phyloP scores from a whole-genome alignment of 305 asterid species.

The Andrographis paniculata region DNA sequence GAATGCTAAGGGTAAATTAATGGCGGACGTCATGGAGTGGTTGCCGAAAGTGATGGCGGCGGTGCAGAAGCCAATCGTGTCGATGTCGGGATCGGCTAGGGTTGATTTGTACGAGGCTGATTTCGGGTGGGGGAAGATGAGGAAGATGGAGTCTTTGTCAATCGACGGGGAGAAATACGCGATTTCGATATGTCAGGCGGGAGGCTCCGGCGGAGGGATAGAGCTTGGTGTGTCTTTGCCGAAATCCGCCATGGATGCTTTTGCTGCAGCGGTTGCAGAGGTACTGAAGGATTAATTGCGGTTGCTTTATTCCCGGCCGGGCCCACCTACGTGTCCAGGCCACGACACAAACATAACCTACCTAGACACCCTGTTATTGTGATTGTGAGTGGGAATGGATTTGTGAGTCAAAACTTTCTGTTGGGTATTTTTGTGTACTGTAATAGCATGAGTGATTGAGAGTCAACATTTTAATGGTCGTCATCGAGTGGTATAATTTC shows the following conservation, averaged over 20 bases:
- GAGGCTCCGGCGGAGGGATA: constrained; percentile 31
- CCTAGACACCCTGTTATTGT: too few relatives aligned
- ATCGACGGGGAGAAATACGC: constrained; percentile 27
- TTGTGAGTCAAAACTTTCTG: too few relatives aligned
- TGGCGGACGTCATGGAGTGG: constrained; percentile 19
- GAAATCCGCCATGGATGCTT: constrained; percentile 23
- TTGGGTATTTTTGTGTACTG: too few relatives aligned
- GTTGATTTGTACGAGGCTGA: constrained; percentile 24
- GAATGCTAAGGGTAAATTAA: constrained; percentile 14
- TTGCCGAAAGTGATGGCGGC: neutral
- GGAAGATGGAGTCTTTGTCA: constrained; percentile 26
- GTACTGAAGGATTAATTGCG: too few relatives aligned
- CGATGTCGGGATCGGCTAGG: constrained; percentile 28
- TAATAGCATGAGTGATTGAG: too few relatives aligned
- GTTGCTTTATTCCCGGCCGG: too few relatives aligned
- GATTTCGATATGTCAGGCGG: constrained; percentile 21
- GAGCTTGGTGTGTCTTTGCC: constrained; percentile 36
- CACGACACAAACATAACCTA: too few relatives aligned
- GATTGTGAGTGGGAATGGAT: too few relatives aligned
- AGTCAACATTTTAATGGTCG: too few relatives aligned
- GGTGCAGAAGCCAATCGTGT: neutral
- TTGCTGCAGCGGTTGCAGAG: constrained; percentile 18
- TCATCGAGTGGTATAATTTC: too few relatives aligned
- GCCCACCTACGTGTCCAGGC: too few relatives aligned
- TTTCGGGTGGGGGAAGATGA: constrained; percentile 39